These are phyloP conservation scores for Phytophthora tentaculata DNA, from an alignment of 352 stramenopile genomes.

Conservation along the genomic window DNA sequence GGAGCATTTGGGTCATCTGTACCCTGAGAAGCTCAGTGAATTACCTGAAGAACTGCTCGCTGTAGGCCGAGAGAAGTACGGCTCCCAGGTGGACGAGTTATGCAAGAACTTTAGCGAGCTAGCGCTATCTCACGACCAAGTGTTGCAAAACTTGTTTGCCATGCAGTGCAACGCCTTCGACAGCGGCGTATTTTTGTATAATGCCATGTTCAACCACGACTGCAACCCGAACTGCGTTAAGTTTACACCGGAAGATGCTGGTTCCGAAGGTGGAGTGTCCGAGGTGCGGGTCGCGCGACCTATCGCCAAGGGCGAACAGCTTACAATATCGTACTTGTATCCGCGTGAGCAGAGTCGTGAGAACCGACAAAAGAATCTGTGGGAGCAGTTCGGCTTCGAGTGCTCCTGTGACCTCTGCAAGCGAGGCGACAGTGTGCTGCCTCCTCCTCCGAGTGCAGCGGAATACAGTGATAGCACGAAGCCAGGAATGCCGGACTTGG, in stretches of 20 bases:
- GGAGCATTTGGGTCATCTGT: conserved; percentile 81
- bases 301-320: conserved; percentile 87
- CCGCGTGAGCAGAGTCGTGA: conserved; percentile 89
- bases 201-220: conserved; percentile 95
- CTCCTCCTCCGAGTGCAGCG: conserved; percentile 32
- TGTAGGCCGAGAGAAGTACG: conserved; percentile 66
- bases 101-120: conserved; percentile 54
- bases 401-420: conserved; percentile 72
- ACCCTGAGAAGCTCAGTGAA: conserved; percentile 85
- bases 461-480: conserved; percentile 25
- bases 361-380: conserved; percentile 79
- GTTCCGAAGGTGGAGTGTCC: conserved; percentile 67
- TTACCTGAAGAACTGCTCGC: conserved; percentile 60
- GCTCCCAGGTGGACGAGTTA: conserved; percentile 58
- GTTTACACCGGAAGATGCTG: conserved; percentile 70
- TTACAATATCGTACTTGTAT: conserved; percentile 95
- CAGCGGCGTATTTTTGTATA: conserved; percentile 93
- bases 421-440: conserved; percentile 74
- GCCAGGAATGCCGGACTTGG: conserved; percentile 59
- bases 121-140: conserved; percentile 62
- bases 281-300: conserved; percentile 91
- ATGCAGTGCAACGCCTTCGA: conserved; percentile 96
- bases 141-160: conserved; percentile 89
- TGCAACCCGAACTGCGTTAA: conserved; percentile 96
- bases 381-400: conserved; percentile 93